A percentile compares a stretch with the other conserved stretches of the same genome.
These are phyloP conservation scores for Colletotrichum paranaense DNA, from an alignment of 2,329 filamentous ascomycete genomes.

Conservation along the genomic window DNA sequence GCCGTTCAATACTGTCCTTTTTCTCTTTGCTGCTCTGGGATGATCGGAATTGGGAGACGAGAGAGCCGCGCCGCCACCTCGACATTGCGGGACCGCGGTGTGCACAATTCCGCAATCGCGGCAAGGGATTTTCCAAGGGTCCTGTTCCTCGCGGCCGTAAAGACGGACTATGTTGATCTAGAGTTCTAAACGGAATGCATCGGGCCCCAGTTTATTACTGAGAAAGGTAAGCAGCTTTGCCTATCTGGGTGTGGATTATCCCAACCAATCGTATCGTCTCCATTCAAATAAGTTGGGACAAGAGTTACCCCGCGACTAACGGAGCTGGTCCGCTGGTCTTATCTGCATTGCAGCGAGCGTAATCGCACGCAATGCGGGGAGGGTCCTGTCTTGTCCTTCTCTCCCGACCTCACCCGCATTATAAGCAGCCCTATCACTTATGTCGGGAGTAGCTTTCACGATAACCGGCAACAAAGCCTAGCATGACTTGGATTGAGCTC, in stretches of 20 bases:
- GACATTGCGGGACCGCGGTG: conserved; percentile 9
- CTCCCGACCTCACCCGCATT: neutral
- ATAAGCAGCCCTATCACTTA: conserved; percentile 1
- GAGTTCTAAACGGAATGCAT: neutral
- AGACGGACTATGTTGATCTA: neutral
- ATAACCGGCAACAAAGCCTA: neutral
- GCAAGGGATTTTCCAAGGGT: neutral
- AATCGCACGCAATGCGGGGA: neutral
- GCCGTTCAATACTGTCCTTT: neutral
- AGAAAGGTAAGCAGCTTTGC: neutral
- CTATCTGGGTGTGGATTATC: neutral
- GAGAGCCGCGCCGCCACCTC: conserved; percentile 19
- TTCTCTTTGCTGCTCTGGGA: neutral
- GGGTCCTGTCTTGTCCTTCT: neutral
- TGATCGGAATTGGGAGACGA: neutral
- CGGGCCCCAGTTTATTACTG: neutral
- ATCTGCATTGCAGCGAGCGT: neutral
- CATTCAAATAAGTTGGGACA: neutral
- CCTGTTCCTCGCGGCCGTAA: neutral
- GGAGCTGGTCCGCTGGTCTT: no score
- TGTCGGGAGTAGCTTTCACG: neutral
- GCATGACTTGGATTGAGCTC: neutral
- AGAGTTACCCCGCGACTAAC: conserved; percentile 2
- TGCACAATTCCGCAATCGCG: conserved; percentile 18
- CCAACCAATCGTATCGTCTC: neutral